These are phyloP conservation scores for Neonectria faginata DNA, from an alignment of 2,329 filamentous ascomycete species.

Conservation along the genomic window DNA sequence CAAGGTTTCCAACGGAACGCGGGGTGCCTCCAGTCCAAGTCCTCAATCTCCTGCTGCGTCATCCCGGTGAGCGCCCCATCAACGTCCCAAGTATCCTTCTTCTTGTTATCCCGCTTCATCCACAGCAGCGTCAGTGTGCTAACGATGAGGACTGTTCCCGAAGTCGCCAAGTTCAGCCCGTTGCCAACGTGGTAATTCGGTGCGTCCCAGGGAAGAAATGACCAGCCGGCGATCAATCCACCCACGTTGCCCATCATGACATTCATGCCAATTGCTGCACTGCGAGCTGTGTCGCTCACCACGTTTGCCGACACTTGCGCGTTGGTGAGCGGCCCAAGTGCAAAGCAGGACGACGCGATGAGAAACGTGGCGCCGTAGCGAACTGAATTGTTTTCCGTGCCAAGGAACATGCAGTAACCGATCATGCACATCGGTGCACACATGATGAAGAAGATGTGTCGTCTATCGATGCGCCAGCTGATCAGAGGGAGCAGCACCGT, in stretches of 20 bases:
- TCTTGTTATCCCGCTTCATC: slow-evolving; percentile 72
- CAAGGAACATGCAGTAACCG: slow-evolving; percentile 79
- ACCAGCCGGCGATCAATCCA: slow-evolving; percentile 73
- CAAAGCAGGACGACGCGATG: slow-evolving; percentile 72
- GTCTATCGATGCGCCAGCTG: slow-evolving; percentile 69
- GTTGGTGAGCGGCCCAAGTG: slow-evolving; percentile 73
- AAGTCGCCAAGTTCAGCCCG: slow-evolving; percentile 73
- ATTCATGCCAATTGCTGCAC: slow-evolving; percentile 73
- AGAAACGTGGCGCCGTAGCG: slow-evolving; percentile 79
- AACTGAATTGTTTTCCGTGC: slow-evolving; percentile 60
- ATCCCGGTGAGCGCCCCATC: slow-evolving; percentile 64
- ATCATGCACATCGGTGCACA: slow-evolving; percentile 73
- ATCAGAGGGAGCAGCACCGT: slow-evolving; percentile 71
- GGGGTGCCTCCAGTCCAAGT: slow-evolving; percentile 76
- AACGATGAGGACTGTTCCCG: slow-evolving; percentile 62
- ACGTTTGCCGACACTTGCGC: slow-evolving; percentile 78
- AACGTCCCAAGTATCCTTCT: slow-evolving; percentile 43
- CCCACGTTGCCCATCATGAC: slow-evolving; percentile 80
- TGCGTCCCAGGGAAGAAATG: slow-evolving; percentile 70
- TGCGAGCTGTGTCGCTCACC: slow-evolving; percentile 76
- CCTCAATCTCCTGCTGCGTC: slow-evolving; percentile 64
- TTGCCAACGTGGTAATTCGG: slow-evolving; percentile 78
- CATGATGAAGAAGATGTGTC: slow-evolving; percentile 70
- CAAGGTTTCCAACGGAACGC: slow-evolving; percentile 67
- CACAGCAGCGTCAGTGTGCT: slow-evolving; percentile 63